These are phyloP conservation scores for Curvularia sp. DNA, from an alignment of 2,329 filamentous ascomycete genomes.

Conservation along the genomic window DNA sequence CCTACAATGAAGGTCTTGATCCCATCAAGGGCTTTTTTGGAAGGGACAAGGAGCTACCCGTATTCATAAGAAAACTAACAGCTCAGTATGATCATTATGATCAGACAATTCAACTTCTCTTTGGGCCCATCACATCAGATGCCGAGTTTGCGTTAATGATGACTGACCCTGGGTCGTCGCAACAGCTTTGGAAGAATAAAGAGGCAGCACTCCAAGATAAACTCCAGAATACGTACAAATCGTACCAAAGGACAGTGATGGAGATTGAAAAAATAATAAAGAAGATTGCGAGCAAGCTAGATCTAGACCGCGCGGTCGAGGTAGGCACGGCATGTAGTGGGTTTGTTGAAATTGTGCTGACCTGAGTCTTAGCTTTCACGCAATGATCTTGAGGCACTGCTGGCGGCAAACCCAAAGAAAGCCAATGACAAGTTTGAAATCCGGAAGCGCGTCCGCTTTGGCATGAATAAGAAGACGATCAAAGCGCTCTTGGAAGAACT, in stretches of 20 bases:
- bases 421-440: constrained; percentile 45
- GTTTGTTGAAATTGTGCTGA: constrained; percentile 29
- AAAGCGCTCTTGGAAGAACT: constrained; percentile 47
- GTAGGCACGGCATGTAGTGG: constrained; percentile 23
- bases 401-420: constrained; percentile 45
- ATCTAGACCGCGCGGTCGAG: constrained; percentile 46
- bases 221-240: constrained; percentile 46
- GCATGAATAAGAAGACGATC: constrained; percentile 49
- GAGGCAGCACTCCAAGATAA: constrained; percentile 41
- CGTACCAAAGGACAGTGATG: constrained; percentile 47
- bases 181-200: constrained; percentile 45
- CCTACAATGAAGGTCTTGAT: constrained; percentile 52
- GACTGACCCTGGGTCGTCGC: constrained; percentile 37
- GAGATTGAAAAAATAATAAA: constrained; percentile 48
- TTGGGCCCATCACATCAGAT: constrained; percentile 48
- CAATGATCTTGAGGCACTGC: constrained; percentile 48
- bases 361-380: constrained; percentile 35
- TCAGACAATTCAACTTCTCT: constrained; percentile 47
- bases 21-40: constrained; percentile 49
- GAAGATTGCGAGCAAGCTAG: constrained; percentile 48
- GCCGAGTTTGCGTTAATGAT: constrained; percentile 48
- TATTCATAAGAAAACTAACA: constrained; percentile 47
- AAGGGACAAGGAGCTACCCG: constrained; percentile 47
- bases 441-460: constrained; percentile 46
- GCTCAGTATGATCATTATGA: constrained; percentile 50